Evolutionary conservation across 169 alveolate genomes (phyloP).

Genomic region (Plasmodium knowlesi): DNA sequence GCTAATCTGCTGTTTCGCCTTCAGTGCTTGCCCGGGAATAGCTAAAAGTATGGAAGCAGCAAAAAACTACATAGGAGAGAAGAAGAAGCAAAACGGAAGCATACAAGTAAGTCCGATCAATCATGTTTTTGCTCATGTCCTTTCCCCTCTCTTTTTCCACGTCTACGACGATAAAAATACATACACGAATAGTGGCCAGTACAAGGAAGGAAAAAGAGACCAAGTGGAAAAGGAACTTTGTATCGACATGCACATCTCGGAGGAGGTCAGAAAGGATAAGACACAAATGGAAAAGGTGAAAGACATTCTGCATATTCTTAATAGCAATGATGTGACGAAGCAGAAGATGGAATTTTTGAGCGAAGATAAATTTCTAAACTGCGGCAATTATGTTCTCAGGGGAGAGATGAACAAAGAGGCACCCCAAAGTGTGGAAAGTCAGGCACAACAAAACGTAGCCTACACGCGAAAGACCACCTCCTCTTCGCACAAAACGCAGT

Average conservation of each 20-base stretch:
- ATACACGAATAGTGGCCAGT: slow-evolving; percentile 40
- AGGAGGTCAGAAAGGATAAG: slow-evolving; percentile 44
- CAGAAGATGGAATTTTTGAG: slow-evolving; percentile 10
- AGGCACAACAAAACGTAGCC: background rate
- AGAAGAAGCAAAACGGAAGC: slow-evolving; percentile 10
- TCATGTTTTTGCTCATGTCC: slow-evolving; percentile 69
- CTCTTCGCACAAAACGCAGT: background rate
- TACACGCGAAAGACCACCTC: background rate
- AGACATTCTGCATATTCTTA: slow-evolving; percentile 31
- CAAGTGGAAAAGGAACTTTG: background rate
- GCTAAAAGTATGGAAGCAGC: slow-evolving; percentile 59
- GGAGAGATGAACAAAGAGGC: background rate
- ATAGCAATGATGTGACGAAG: slow-evolving; percentile 34
- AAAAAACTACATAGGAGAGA: slow-evolving; percentile 62
- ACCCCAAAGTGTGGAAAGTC: background rate
- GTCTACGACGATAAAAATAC: slow-evolving; percentile 45
- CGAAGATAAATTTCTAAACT: slow-evolving; percentile 35
- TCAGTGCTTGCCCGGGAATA: slow-evolving; percentile 72
- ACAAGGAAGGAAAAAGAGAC: background rate
- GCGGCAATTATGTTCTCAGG: slow-evolving; percentile 30
- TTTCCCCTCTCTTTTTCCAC: slow-evolving; percentile 55
- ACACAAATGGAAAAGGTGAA: slow-evolving; percentile 17
- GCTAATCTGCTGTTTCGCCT: slow-evolving; percentile 25
- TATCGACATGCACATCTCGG: slow-evolving; percentile 12
- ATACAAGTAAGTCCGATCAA: slow-evolving; percentile 48